These are phyloP conservation scores for Ogataea parapolymorpha DNA, from an alignment of 805 yeast genomes.

Conservation along the genomic window DNA sequence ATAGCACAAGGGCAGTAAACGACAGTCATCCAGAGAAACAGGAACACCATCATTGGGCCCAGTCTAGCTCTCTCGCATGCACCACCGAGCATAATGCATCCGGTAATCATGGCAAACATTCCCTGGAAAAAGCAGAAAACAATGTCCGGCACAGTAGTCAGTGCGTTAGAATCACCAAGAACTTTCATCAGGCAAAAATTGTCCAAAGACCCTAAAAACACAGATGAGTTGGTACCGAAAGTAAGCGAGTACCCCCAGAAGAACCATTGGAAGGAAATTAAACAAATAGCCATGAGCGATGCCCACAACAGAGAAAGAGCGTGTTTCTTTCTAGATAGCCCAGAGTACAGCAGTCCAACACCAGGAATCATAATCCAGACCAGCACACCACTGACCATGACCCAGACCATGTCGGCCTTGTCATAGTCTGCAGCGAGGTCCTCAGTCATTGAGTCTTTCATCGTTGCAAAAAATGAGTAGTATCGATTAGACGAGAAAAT, in stretches of 20 bases:
- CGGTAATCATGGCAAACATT: conserved; percentile 94
- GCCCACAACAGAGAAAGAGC: conserved; percentile 96
- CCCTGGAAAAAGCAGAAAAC: conserved; percentile 91
- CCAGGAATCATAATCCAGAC: conserved; percentile 99
- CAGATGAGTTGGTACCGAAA: conserved; percentile 52
- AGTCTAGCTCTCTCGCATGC: conserved; percentile 96
- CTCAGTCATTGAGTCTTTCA: conserved; percentile 55
- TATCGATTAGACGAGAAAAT: not conserved
- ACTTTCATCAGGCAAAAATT: conserved; percentile 80
- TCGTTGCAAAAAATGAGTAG: conserved; percentile 3
- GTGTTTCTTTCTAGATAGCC: conserved; percentile 90
- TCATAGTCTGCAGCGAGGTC: conserved; percentile 72
- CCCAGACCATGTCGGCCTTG: conserved; percentile 81
- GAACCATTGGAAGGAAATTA: conserved; percentile 93
- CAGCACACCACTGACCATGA: conserved; percentile 69
- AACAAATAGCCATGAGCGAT: conserved; percentile 80
- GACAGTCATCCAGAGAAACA: conserved; percentile 90
- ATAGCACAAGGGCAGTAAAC: conserved; percentile 95
- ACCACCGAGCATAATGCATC: conserved; percentile 93
- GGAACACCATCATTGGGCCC: conserved; percentile 93
- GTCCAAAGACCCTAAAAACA: conserved; percentile 75
- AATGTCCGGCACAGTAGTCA: conserved; percentile 77
- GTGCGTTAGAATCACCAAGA: conserved; percentile 74
- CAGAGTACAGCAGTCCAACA: conserved; percentile 88
- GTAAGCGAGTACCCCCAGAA: conserved; percentile 96